phyloP scores from a whole-genome alignment of 2,329 filamentous ascomycete genomes.

The Pseudogymnoascus destructans region DNA sequence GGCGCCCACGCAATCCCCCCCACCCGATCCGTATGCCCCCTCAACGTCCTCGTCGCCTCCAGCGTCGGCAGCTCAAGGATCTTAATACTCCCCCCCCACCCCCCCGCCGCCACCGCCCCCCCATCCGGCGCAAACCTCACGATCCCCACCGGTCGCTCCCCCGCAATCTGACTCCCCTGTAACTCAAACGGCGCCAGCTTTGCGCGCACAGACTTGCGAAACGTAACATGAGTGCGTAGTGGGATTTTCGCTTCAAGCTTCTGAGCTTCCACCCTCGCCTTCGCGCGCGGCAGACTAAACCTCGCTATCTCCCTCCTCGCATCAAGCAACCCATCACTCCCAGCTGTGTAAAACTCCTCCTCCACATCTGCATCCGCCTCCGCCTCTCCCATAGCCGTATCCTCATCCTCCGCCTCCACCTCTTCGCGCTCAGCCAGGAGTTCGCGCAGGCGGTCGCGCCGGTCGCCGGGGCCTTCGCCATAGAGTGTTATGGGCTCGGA shows the following conservation, averaged over 20 bases:
- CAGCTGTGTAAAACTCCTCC: conserved; percentile 91
- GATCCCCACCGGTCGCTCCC: conserved; percentile 83
- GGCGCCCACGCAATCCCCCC: conserved; percentile 88
- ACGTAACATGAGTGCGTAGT: conserved; percentile 80
- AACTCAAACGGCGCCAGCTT: conserved; percentile 72
- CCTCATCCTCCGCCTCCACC: conserved; percentile 45
- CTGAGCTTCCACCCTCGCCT: conserved; percentile 62
- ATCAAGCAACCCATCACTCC: conserved; percentile 58
- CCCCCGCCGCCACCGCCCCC: conserved; percentile 73
- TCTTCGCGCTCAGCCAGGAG: conserved; percentile 64
- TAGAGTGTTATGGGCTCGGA: conserved; percentile 94
- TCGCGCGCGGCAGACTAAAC: conserved; percentile 74
- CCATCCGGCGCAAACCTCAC: conserved; percentile 81
- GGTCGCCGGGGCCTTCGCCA: conserved; percentile 74
- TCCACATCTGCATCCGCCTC: conserved; percentile 54
- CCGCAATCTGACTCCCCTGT: conserved; percentile 84
- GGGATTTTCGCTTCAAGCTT: conserved; percentile 71
- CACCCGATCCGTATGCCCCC: conserved; percentile 79
- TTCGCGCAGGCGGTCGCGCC: conserved; percentile 75
- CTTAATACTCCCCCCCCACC: conserved; percentile 84
- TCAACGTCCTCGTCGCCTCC: conserved; percentile 59
- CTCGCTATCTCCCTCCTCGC: conserved; percentile 67
- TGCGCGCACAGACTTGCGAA: conserved; percentile 80
- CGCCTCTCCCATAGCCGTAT: conserved; percentile 42
- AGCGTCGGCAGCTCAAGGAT: conserved; percentile 74